These are phyloP conservation scores for Epichloe hybrida DNA, from an alignment of 2,329 filamentous ascomycete genomes.

Conservation along the genomic window DNA sequence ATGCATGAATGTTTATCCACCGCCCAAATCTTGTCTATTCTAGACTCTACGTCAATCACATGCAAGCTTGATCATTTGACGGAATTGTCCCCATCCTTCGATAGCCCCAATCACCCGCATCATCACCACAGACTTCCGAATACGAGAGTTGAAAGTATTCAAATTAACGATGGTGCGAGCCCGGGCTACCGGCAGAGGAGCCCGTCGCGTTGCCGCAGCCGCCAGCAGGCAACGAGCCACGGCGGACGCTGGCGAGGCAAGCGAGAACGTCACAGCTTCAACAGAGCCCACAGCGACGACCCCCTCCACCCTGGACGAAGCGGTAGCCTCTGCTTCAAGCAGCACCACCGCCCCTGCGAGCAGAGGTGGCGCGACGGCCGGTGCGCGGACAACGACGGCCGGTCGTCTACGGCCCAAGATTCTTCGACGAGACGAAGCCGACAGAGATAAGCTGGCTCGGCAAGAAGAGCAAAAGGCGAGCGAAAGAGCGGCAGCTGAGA, in stretches of 20 bases:
- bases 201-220: conserved; percentile 18
- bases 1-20: conserved; percentile 12
- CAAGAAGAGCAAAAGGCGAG: conserved; percentile 29
- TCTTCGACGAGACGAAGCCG: conserved; percentile 35
- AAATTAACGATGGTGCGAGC: conserved; percentile 18
- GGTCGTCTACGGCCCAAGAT: conserved; percentile 35
- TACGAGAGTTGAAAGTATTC: not conserved
- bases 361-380: conserved; percentile 21
- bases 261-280: conserved; percentile 9
- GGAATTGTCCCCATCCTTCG: too few relatives aligned
- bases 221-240: conserved; percentile 8
- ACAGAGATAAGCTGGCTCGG: conserved; percentile 32
- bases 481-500: conserved; percentile 27
- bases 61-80: too few relatives aligned
- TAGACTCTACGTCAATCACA: too few relatives aligned
- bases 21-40: conserved; percentile 7
- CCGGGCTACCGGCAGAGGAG: conserved; percentile 19
- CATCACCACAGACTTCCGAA: not conserved
- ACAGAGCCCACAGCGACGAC: conserved; percentile 8
- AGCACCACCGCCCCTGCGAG: conserved; percentile 13
- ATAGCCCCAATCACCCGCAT: conserved; percentile 9
- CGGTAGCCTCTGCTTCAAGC: conserved; percentile 10
- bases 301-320: conserved; percentile 9
- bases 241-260: conserved; percentile 14
- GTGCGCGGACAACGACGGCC: conserved; percentile 21